Evolutionary conservation across 257 asterid genomes (phyloP), one percentile per base, ranked within the genome.

Genomic region (Ocimum tenuiflorum): DNA sequence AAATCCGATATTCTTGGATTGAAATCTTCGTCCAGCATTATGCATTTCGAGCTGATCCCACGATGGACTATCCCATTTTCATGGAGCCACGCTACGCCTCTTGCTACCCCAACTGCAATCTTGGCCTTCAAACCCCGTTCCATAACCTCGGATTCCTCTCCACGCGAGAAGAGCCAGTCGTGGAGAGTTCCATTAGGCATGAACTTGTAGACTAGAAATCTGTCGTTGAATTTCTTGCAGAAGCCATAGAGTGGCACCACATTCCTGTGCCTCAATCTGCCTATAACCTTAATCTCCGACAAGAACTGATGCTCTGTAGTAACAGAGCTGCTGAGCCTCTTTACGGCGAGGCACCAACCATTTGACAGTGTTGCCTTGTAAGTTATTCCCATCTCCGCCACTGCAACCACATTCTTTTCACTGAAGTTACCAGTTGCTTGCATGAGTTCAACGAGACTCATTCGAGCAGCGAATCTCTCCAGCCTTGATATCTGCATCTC

Each of bases 151-250:
- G 22, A 43, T 0, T 6, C 57, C 17, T 23, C 11, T 17, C 24
- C 10, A 31, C 36, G 6, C 7, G 36, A 31, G 52, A 64, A 72
- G 39, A 78, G 64, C 73, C 65, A 65, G 24, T 74, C 72, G 35
- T 67, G 49, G 13, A 78, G 75, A 56, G 45, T 75, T 29, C 83
- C 83, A 4, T 67, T 71, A 29, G 68, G 3, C 78, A 78, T 75
- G 73, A 57, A 75, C 22, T 71, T 75, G 75, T 78, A 71, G 13
- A 39, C 3, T 39, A 39, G 45, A 11, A 39, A 39, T 10, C 45
- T 39, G 45, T 39, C 45, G 20, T 47, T 20, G 4, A 27, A 55
- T 8, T 63, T 65, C 0, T 22, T 24, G 7, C 80, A 70, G 45
- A 74, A 78, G 18, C 78, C 75, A 17, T 71, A 13, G 0, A 78